Base-by-base conservation (phyloP, 805 yeast species). In the Jamesozyma piceae region DNA sequence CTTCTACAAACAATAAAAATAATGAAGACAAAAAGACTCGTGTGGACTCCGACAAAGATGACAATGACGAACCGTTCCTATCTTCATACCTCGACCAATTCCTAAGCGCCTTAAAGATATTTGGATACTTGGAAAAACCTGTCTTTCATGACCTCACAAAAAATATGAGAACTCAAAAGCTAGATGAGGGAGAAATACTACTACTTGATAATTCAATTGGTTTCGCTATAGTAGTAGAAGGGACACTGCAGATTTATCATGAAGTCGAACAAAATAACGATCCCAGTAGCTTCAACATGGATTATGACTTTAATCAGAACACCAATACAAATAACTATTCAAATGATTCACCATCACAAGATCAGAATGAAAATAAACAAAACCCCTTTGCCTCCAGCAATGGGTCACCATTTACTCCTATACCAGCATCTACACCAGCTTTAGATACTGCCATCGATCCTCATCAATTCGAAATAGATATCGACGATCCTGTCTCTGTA, bases 131-230 rank as follows among this genome's bases (percentile, higher is more conserved):
- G 38, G 97, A 90, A 50, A 74, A 81, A 47, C 82, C 85, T 2
- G 96, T 90, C 1, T 89, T 90, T 61, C 94, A 89, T 57, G 97
- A 89, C 54, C 72, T 90, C 52, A 89, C 97, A 3, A 81, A 84
- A 56, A 82, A 82, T 47, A 87, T 90, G 86, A 85, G 85, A 42
- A 90, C 97, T 1, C 87, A 86, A 56, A 82, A 84, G 46, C 60
- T 90, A 31, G 79, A 79, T 22, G 73, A 75, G 4, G 90, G 86
- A 30, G 97, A 90, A 57, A 72, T 82, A 9, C 64, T 92, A 28
- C 71, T 78, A 38, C 63, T 90, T 32, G 86, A 83, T 47, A 85
- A 82, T 40, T 74, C 78, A 5, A 67, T 82, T 5, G 97, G 97
- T 1, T 89, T 92, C 54, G 79, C 92, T 30, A 83, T 92, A 35